Evolutionary conservation across 2,329 filamentous ascomycete species (phyloP), one percentile per base, ranked within the genome.

Genomic region (Plenodomus tracheiphilus): DNA sequence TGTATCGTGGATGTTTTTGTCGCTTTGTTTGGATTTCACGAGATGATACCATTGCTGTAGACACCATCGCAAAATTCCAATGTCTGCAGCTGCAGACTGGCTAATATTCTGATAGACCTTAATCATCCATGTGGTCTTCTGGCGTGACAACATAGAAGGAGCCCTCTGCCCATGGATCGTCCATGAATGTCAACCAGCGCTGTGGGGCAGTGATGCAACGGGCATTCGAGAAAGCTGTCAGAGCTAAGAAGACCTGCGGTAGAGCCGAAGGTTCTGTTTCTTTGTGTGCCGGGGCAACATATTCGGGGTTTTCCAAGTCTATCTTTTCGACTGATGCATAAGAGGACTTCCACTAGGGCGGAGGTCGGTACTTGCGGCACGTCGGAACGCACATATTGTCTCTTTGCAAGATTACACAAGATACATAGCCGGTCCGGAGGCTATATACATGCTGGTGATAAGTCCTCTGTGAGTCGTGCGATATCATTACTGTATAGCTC

Each of bases 11-110:
- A 7, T 6, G 15, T 32, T 10, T 15, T 7, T 32, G 11, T 15
- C 11, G 9, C 9, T 32, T 15, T 32, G 6, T 15, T 32, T 25
- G 83, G 72, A 74, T 7, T 59, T 85, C 57, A 75, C 69, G 19
- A 15, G 8, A 6, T 28, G 18, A n/a, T 40, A 4, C 16, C 20
- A 21, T 13, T 35, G 2, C 32, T n/a, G 4, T 15, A 49, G 19
- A 46, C 52, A 55, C 17, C 39, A 49, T 7, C 54, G 34, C 10
- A 58, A 15, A 18, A 53, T 55, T 1, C 41, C 46, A 1, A 55
- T 15, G 28, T 32, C 6, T 32, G 7, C 28, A 10, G 28, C 28
- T 10, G 8, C 28, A 21, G n/a, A n/a, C n/a, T n/a, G n/a, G n/a
- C n/a, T n/a, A n/a, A n/a, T n/a, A n/a, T n/a, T n/a, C n/a, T n/a